phyloP scores from a whole-genome alignment of 2,329 filamentous ascomycete genomes.

The Chaetomium sp. region DNA sequence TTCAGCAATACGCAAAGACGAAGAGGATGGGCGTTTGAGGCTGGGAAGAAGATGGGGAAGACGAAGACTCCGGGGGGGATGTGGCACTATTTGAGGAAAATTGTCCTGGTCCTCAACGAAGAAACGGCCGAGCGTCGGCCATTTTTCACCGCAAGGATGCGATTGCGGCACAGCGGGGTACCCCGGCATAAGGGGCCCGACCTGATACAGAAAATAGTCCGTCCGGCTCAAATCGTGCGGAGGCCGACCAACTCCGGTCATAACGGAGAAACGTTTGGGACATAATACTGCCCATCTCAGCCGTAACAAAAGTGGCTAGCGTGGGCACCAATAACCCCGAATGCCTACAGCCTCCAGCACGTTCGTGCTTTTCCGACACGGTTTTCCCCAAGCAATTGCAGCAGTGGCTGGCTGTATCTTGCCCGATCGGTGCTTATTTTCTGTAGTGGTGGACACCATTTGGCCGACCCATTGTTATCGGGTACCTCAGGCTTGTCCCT shows the following conservation, averaged over 20 bases:
- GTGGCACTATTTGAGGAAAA: constrained; percentile 27
- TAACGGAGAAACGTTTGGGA: neutral
- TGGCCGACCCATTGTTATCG: constrained; percentile 12
- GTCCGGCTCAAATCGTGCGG: neutral
- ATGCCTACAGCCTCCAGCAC: neutral
- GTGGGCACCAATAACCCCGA: neutral
- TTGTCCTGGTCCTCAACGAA: constrained; percentile 14
- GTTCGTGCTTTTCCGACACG: too few species aligned
- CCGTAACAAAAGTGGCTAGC: neutral
- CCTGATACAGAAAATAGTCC: constrained; percentile 15
- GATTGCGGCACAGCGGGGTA: constrained; percentile 15
- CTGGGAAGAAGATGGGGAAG: constrained; percentile 18
- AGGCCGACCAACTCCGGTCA: neutral
- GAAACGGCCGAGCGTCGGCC: constrained; percentile 20
- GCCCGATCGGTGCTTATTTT: constrained; percentile 10
- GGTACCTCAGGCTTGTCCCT: constrained; percentile 17
- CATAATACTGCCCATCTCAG: neutral
- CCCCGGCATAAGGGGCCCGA: constrained; percentile 6
- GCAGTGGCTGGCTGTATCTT: neutral
- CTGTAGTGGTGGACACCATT: constrained; percentile 13
- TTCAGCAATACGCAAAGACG: constrained; percentile 8
- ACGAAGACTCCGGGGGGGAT: constrained; percentile 14
- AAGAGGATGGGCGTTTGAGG: constrained; percentile 11
- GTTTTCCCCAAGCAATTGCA: too few species aligned
- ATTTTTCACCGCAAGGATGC: constrained; percentile 19